These are phyloP conservation scores for Plantago lanceolata DNA, from an alignment of 305 asterid genomes.

Conservation along the genomic window DNA sequence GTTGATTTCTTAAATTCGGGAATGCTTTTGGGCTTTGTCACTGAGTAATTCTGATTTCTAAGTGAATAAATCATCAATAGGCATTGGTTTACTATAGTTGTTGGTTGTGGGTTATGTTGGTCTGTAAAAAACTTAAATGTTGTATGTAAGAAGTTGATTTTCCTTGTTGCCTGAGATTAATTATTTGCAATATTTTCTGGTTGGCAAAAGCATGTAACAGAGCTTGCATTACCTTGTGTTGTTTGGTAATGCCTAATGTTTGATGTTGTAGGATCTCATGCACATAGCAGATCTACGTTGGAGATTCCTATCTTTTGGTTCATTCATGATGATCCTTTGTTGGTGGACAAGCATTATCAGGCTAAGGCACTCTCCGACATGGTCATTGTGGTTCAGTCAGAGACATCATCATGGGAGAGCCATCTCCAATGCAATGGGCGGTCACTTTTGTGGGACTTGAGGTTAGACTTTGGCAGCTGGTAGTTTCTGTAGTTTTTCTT, in stretches of 20 bases:
- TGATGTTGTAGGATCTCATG: slow-evolving; percentile 75
- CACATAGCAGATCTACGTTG: slow-evolving; percentile 83
- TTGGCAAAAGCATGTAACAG: too few relatives aligned
- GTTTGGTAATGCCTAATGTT: slow-evolving; percentile 24
- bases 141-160: too few relatives aligned
- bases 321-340: slow-evolving; percentile 77
- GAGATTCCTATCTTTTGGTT: slow-evolving; percentile 97
- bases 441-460: slow-evolving; percentile 81
- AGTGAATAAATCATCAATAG: too few relatives aligned
- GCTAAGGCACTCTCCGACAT: slow-evolving; percentile 96
- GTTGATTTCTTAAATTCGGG: too few relatives aligned
- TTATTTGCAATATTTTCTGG: too few relatives aligned
- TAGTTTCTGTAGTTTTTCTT: slow-evolving; percentile 10
- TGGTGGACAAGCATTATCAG: slow-evolving; percentile 93
- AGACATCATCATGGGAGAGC: slow-evolving; percentile 93
- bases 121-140: too few relatives aligned
- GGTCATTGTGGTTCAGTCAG: slow-evolving; percentile 97
- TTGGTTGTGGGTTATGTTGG: too few relatives aligned
- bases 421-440: slow-evolving; percentile 94
- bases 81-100: too few relatives aligned
- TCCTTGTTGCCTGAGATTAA: too few relatives aligned
- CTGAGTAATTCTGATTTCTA: too few relatives aligned
- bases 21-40: too few relatives aligned
- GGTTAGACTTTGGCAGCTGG: slow-evolving; percentile 40
- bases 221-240: neutral